Evolutionary conservation across 2,329 filamentous ascomycete species (phyloP), one percentile per base, ranked within the genome.

Genomic region (Fusarium sp.): DNA sequence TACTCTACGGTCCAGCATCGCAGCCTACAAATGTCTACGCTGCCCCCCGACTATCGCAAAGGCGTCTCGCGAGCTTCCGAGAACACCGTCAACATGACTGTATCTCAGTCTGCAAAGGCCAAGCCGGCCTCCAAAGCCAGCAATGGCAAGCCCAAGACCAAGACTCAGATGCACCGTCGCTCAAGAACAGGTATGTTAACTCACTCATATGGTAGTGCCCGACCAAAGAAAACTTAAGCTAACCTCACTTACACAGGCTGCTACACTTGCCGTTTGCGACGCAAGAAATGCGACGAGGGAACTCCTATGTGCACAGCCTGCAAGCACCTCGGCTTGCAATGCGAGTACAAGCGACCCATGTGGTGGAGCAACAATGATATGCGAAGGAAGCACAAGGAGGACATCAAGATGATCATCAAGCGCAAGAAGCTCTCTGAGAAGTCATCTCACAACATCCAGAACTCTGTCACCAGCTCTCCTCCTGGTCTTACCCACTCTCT

Each of bases 391-490:
- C 93, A 98, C 80, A 99, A 98, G 84, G 96, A 98, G 78, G 85
- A 91, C 73, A 97, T 99, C 86, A 99, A 99, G 87, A 91, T 92
- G 81, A 93, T 95, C 81, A 98, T 99, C 86, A 98, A 97, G 89
- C 89, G 91, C 79, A 98, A 96, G 79, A 98, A 98, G 88, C 87
- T 97, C 73, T 90, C 90, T 27, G 95, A 98, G 82, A 97, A 97
- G 88, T 86, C 88, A 55, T 86, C 89, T 55, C 82, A 85, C 75
- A 83, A 83, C 46, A 84, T 88, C 59, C 84, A 86, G 69, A 85
- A 85, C 56, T 84, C 86, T 42, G 82, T 87, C 72, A 54, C 60
- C 58, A 84, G 88, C 80, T 92, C 92, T 59, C 93, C 93, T 70
- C 92, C 92, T 12, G 90, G 91, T 71, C 86, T 96, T 59, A 93